Base-by-base conservation (phyloP, 2,329 filamentous ascomycete species). In the Phyllosticta citribraziliensis region DNA sequence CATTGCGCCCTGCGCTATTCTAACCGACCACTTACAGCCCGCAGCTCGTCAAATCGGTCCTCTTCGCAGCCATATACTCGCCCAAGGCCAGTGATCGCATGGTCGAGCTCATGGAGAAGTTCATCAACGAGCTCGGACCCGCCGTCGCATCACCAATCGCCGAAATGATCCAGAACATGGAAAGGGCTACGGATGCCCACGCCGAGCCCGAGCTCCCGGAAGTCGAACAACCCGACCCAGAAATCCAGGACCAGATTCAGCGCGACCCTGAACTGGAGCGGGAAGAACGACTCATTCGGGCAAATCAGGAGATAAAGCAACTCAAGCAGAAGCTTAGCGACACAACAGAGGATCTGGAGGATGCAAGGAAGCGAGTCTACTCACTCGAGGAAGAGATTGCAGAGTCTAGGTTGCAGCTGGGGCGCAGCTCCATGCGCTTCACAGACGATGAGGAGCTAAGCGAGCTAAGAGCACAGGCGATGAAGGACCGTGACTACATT, bases 241-340 rank as follows among this genome's bases (percentile, higher is more conserved):
- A 58, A 19, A 22, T 52, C n/a, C 59, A 47, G 22, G 59, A 61
- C 14, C 30, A 33, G 40, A 55, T 62, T 17, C 40, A 51, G 20
- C 61, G 76, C 30, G 77, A 80, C 65, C 73, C 74, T 4, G 74
- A 78, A 60, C 68, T 81, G 40, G 78, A 81, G 67, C 75, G 77
- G 57, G 79, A 81, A 64, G 79, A 79, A 60, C 75, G 78, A 63
- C 67, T 81, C 5, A 74, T 81, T 62, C 75, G 78, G 63, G 77
- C 77, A 8, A 77, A 78, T 64, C 76, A 76, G 57, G 75, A 76
- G 24, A 76, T 78, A 56, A 70, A 76, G 58, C 73, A 75, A 33
- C 64, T 80, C 33, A 73, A 76, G 62, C 70, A 68, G 2, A 74
- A 74, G 58, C 67, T 79, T 53, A 67, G 64, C 5, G 73, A 74